phyloP scores from a whole-genome alignment of 176 grass and related monocot species.

The Pontederia paniculata region DNA sequence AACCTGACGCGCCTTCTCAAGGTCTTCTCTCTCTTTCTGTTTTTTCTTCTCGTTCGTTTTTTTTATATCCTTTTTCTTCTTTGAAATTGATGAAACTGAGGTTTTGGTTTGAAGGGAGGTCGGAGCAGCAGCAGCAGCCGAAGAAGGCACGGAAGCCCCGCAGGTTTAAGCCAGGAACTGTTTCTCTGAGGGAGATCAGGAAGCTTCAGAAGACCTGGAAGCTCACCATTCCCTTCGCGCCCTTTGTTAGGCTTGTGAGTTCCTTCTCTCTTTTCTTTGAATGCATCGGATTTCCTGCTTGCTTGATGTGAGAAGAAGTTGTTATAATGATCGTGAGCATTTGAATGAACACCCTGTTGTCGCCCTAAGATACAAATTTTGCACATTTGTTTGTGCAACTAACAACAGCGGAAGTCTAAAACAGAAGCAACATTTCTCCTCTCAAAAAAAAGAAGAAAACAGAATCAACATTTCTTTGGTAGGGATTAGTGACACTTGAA shows the following conservation, averaged over 20 bases:
- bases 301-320: no score
- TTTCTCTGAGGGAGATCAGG: conserved; percentile 61
- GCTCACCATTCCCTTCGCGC: conserved; percentile 36
- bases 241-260: conserved; percentile 54
- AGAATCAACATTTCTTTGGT: no score
- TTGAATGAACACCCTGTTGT: no score
- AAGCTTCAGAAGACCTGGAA: conserved; percentile 36
- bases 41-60: background rate
- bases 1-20: no score
- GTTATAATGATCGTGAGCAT: background rate
- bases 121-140: conserved; percentile 4
- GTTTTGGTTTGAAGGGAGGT: background rate
- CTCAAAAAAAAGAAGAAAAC: no score
- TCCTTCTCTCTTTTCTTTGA: background rate
- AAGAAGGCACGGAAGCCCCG: conserved; percentile 1
- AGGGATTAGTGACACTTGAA: no score
- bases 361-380: no score
- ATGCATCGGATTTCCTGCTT: background rate
- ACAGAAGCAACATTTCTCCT: no score
- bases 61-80: background rate
- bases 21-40: no score
- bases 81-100: background rate
- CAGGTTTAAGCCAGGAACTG: conserved; percentile 33
- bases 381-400: no score
- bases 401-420: no score